Percentiles rank a stretch among this genome's conserved stretches.
Conservation (phyloP, 345 rosid genomes). For the Brassica cretica region DNA sequence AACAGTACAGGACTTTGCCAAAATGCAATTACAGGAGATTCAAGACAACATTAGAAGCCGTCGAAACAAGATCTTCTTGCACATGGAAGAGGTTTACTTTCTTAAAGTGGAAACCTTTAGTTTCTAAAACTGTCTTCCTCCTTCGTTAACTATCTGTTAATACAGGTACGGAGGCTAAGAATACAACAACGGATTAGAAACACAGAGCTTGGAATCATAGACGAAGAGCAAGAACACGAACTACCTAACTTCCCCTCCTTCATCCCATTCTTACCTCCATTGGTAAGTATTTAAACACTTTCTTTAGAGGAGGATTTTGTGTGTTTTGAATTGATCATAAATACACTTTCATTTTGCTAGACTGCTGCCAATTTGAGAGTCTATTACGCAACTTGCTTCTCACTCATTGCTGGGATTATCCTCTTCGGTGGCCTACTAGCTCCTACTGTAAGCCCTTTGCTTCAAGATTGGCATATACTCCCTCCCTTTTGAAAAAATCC, state of each 20-base stretch:
- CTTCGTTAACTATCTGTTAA: background rate
- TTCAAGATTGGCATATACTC: background rate
- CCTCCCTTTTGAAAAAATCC: too few species aligned
- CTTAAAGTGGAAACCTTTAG: conserved; percentile 13
- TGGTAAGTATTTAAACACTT: conserved; percentile 41
- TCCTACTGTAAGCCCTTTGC: conserved; percentile 59
- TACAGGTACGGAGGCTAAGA: conserved; percentile 83
- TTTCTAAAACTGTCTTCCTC: conserved; percentile 20
- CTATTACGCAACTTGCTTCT: conserved; percentile 85
- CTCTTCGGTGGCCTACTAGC: conserved; percentile 92
- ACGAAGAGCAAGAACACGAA: conserved; percentile 66
- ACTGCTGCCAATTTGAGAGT: conserved; percentile 74
- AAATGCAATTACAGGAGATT: conserved; percentile 89
- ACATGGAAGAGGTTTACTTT: conserved; percentile 80
- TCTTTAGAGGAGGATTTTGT: background rate
- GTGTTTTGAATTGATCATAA: background rate
- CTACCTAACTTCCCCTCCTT: conserved; percentile 93
- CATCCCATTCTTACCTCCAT: conserved; percentile 94
- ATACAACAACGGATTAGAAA: conserved; percentile 85
- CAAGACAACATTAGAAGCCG: conserved; percentile 92
- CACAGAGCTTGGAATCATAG: conserved; percentile 65
- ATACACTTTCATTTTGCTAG: conserved; percentile 46
- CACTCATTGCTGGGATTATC: conserved; percentile 86
- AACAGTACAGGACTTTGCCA: conserved; percentile 85
- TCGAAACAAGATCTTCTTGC: conserved; percentile 91